Evolutionary conservation across 2,329 filamentous ascomycete genomes (phyloP).

Genomic region (Exophiala aquamarina): DNA sequence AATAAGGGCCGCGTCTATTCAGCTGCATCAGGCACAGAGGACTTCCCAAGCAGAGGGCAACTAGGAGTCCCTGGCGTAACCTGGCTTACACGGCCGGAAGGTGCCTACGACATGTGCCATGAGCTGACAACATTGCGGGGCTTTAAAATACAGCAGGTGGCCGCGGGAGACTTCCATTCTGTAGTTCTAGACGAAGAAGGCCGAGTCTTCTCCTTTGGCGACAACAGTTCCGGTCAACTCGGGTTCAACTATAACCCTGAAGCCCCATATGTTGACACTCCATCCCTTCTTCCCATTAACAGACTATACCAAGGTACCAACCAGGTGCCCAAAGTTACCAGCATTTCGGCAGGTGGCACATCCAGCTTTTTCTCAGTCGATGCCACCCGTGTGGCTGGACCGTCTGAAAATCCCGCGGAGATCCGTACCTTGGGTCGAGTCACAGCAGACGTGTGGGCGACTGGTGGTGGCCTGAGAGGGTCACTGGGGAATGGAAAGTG

Average conservation of each 20-base stretch:
- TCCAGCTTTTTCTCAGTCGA: constrained; percentile 90
- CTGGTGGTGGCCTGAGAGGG: constrained; percentile 82
- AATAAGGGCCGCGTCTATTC: constrained; percentile 84
- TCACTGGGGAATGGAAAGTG: constrained; percentile 81
- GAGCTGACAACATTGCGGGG: constrained; percentile 72
- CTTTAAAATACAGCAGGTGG: constrained; percentile 71
- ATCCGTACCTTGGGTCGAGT: constrained; percentile 53
- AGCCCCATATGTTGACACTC: constrained; percentile 64
- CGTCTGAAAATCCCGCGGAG: constrained; percentile 42
- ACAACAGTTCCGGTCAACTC: constrained; percentile 88
- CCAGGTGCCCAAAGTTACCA: constrained; percentile 66
- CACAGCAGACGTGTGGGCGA: constrained; percentile 79
- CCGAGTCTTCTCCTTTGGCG: constrained; percentile 81
- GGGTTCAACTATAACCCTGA: constrained; percentile 72
- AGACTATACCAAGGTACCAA: constrained; percentile 70
- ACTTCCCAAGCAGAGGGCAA: constrained; percentile 81
- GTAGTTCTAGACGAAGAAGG: constrained; percentile 74
- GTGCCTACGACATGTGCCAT: constrained; percentile 78
- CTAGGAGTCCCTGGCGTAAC: constrained; percentile 80
- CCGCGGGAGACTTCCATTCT: constrained; percentile 84
- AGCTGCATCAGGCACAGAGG: constrained; percentile 74
- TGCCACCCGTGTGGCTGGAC: constrained; percentile 59
- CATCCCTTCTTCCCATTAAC: constrained; percentile 68
- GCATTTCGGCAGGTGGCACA: constrained; percentile 78
- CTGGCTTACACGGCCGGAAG: constrained; percentile 74